A percentile compares a stretch with the other conserved stretches of the same genome.
phyloP scores from a whole-genome alignment of 2,329 filamentous ascomycete genomes.

The Trichoderma semiorbis region DNA sequence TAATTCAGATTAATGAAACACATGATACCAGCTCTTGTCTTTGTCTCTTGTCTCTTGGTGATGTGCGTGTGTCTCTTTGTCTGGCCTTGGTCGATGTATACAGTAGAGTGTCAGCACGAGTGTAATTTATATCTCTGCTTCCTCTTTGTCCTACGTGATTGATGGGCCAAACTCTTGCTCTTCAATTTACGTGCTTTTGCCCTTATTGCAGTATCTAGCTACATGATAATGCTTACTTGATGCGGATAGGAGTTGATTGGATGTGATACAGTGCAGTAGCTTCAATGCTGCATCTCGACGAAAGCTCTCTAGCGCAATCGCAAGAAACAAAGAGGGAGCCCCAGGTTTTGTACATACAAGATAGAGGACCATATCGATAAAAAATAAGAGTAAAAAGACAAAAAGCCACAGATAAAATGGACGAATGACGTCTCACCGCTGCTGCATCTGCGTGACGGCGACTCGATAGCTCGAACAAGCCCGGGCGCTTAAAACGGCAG shows the following conservation, averaged over 20 bases:
- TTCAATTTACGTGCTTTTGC: no score
- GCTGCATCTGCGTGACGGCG: slow-evolving; percentile 1
- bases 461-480: neutral
- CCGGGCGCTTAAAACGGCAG: slow-evolving; percentile 12
- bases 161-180: neutral
- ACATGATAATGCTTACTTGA: neutral
- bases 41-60: neutral
- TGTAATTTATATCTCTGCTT: neutral
- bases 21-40: neutral
- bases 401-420: neutral
- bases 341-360: no score
- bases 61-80: no score
- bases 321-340: neutral
- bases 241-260: neutral
- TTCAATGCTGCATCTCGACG: neutral
- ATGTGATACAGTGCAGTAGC: neutral
- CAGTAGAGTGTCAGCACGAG: neutral
- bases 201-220: neutral
- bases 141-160: neutral
- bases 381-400: neutral
- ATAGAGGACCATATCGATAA: neutral
- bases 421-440: slow-evolving; percentile 10
- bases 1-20: slow-evolving; percentile 3
- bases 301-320: slow-evolving; percentile 3
- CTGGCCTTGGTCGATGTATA: neutral